phyloP scores from a whole-genome alignment of 1,284 basidiomycete genomes.

The Ceratobasidium sp. region DNA sequence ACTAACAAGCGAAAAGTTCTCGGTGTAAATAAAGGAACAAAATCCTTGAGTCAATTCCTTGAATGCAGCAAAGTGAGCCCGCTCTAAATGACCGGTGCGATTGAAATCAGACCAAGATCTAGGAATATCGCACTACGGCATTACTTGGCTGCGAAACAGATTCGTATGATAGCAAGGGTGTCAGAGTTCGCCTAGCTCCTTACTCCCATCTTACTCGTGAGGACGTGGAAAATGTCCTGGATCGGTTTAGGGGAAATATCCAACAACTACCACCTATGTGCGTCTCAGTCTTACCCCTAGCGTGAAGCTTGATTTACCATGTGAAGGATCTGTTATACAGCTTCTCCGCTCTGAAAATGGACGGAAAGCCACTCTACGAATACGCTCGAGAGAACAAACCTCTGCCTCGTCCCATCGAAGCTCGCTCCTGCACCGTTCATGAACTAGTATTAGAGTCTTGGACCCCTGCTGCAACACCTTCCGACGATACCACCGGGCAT shows the following conservation, averaged over 20 bases:
- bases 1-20: conserved; percentile 71
- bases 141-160: conserved; percentile 96
- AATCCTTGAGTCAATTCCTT: conserved; percentile 86
- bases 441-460: conserved; percentile 81
- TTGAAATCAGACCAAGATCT: conserved; percentile 32
- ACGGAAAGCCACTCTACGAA: conserved; percentile 95
- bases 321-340: conserved; percentile 60
- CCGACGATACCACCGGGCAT: conserved; percentile 61
- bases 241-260: conserved; percentile 89
- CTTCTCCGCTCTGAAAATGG: conserved; percentile 99
- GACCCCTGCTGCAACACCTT: conserved; percentile 62
- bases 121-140: conserved; percentile 95
- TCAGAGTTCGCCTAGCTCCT: conserved; percentile 78
- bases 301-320: conserved; percentile 46
- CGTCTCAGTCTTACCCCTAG: conserved; percentile 53
- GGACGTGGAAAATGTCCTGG: conserved; percentile 77
- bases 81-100: conserved; percentile 35
- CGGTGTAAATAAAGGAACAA: conserved; percentile 92
- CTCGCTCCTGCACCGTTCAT: conserved; percentile 86
- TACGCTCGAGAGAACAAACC: conserved; percentile 93
- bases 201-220: conserved; percentile 89
- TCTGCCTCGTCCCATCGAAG: conserved; percentile 92
- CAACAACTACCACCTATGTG: conserved; percentile 93
- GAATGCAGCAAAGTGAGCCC: conserved; percentile 87
- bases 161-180: conserved; percentile 92